phyloP scores from a whole-genome alignment of 2,329 filamentous ascomycete genomes.

The Sporothrix humicola region DNA sequence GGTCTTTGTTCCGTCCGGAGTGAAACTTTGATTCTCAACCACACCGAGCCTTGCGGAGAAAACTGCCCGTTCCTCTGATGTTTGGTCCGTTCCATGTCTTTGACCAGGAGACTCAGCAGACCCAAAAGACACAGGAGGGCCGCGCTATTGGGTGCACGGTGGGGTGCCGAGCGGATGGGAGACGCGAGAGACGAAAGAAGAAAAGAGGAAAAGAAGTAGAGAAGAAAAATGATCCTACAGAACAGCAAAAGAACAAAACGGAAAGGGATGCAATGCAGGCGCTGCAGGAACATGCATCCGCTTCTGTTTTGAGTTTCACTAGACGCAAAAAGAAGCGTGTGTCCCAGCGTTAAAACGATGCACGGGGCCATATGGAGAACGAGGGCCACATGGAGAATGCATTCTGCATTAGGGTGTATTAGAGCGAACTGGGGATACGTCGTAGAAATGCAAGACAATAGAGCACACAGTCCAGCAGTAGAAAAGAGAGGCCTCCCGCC shows the following conservation, averaged over 20 bases:
- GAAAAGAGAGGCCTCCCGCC: slow-evolving; percentile 24
- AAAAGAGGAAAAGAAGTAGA: not conserved
- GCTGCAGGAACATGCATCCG: slow-evolving; percentile 7
- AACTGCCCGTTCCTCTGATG: slow-evolving; percentile 10
- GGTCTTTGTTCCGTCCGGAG: not conserved
- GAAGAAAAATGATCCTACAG: not conserved
- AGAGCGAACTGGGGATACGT: too few relatives aligned
- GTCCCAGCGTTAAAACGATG: slow-evolving; percentile 8
- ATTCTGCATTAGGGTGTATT: too few relatives aligned
- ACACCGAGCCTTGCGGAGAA: slow-evolving; percentile 23
- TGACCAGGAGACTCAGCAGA: not conserved
- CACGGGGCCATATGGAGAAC: slow-evolving; percentile 2
- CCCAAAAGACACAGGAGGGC: not conserved
- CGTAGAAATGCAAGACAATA: not conserved
- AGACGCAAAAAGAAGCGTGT: not conserved
- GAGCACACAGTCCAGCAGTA: not conserved
- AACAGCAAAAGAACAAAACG: not conserved
- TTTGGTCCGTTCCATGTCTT: not conserved
- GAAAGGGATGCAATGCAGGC: not conserved
- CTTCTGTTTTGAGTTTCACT: slow-evolving; percentile 13
- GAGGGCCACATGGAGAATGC: not conserved
- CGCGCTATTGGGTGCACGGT: slow-evolving; percentile 6
- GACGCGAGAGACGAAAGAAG: slow-evolving; percentile 10
- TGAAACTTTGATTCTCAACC: not conserved
- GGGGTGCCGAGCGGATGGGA: slow-evolving; percentile 1